Percentiles rank a stretch among this genome's conserved stretches.
phyloP scores from a whole-genome alignment of 805 yeast genomes.

The Ogataea nonfermentans region DNA sequence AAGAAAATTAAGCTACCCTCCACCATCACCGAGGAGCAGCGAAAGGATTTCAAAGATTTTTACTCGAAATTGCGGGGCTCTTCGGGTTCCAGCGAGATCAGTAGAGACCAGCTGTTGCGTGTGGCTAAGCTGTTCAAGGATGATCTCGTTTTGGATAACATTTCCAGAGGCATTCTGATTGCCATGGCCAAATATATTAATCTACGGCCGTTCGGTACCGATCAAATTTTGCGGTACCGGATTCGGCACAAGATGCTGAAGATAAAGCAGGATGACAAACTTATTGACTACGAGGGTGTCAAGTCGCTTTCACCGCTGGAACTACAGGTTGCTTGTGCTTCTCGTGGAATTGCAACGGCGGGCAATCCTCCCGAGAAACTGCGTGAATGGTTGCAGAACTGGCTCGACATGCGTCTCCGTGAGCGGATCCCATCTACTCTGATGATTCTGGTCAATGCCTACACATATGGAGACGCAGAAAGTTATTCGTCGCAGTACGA shows the following conservation, averaged over 20 bases:
- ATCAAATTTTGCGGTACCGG: constrained; percentile 82
- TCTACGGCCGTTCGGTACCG: constrained; percentile 89
- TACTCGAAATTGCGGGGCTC: constrained; percentile 51
- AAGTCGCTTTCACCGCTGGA: constrained; percentile 77
- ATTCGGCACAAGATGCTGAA: constrained; percentile 85
- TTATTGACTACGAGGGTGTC: constrained; percentile 91
- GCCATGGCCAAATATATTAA: constrained; percentile 93
- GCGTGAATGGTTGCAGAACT: constrained; percentile 71
- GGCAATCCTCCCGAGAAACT: constrained; percentile 77
- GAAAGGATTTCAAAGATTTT: constrained; percentile 70
- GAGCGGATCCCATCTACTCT: constrained; percentile 90
- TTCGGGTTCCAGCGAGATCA: constrained; percentile 29
- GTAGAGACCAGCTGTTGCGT: constrained; percentile 62
- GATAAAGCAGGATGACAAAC: constrained; percentile 86
- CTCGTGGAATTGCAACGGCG: constrained; percentile 83
- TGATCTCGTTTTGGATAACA: constrained; percentile 88
- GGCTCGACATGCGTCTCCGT: constrained; percentile 85
- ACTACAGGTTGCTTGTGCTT: constrained; percentile 84
- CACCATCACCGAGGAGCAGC: constrained; percentile 67
- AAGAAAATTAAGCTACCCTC: constrained; percentile 69
- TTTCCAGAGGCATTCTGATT: constrained; percentile 84
- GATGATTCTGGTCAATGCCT: constrained; percentile 80
- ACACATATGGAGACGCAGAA: constrained; percentile 73
- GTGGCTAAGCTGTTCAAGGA: constrained; percentile 92
- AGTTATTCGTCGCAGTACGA: constrained; percentile 62